Evolutionary conservation across 345 rosid species (phyloP).

Genomic region (Pistacia atlantica): DNA sequence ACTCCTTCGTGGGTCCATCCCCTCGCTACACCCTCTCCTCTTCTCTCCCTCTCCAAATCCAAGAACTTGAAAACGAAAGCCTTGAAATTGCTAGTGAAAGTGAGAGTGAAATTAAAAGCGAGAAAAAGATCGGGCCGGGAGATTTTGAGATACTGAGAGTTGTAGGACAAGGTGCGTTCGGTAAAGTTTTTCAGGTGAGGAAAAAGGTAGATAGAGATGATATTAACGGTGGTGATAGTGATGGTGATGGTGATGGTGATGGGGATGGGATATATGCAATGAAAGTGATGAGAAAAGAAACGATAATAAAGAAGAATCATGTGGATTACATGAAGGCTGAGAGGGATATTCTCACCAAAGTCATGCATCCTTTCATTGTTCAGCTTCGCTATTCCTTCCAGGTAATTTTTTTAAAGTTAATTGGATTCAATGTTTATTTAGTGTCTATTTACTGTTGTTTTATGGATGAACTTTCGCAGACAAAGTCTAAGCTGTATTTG

Average conservation of each 20-base stretch:
- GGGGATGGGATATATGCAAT: conserved; percentile 71
- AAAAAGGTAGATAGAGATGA: conserved; percentile 28
- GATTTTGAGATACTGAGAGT: conserved; percentile 72
- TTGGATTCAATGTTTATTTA: background rate
- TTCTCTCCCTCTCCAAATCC: conserved; percentile 48
- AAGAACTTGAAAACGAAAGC: conserved; percentile 29
- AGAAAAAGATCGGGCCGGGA: conserved; percentile 45
- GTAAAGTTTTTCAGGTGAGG: conserved; percentile 71
- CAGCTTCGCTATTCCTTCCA: conserved; percentile 79
- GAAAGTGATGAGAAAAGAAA: conserved; percentile 77
- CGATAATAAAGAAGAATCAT: conserved; percentile 69
- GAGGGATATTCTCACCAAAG: conserved; percentile 72
- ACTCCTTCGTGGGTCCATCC: conserved; percentile 78
- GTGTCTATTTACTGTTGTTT: background rate
- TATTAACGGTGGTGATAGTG: background rate
- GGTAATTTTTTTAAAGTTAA: conserved; percentile 26
- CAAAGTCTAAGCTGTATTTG: conserved; percentile 71
- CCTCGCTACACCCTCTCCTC: conserved; percentile 60
- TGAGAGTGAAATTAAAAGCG: background rate
- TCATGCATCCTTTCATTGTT: conserved; percentile 68
- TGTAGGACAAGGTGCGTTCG: conserved; percentile 72
- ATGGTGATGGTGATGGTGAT: conserved; percentile 45
- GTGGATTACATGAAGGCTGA: conserved; percentile 81
- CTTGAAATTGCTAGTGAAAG: background rate
- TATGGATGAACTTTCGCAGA: conserved; percentile 38